A percentile compares a stretch with the other conserved stretches of the same genome.
phyloP scores from a whole-genome alignment of 2,329 filamentous ascomycete species.

The Chaetomium olivaceum region DNA sequence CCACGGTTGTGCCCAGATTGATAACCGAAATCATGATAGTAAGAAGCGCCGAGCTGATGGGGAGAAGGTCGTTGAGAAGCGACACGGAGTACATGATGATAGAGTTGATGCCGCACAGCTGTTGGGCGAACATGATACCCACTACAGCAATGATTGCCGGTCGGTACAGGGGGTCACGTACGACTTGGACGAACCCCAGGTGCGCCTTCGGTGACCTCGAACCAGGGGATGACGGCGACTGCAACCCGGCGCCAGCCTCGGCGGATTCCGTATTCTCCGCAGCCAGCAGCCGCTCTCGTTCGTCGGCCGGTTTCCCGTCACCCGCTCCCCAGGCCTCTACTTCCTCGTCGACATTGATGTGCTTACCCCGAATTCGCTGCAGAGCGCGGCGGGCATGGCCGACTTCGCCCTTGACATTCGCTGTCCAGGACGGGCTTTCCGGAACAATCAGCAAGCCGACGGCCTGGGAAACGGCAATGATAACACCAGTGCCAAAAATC shows the following conservation, averaged over 20 bases:
- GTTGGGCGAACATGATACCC: conserved; percentile 89
- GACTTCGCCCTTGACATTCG: conserved; percentile 60
- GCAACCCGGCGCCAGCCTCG: conserved; percentile 32
- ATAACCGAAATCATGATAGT: conserved; percentile 85
- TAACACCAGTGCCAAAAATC: conserved; percentile 73
- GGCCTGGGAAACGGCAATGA: conserved; percentile 67
- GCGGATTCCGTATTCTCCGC: conserved; percentile 35
- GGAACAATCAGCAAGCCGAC: conserved; percentile 73
- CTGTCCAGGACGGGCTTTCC: conserved; percentile 87
- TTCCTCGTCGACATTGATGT: conserved; percentile 72
- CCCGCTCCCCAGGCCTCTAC: conserved; percentile 60
- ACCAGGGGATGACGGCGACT: conserved; percentile 27
- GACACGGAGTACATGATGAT: conserved; percentile 99
- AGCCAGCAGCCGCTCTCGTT: conserved; percentile 70
- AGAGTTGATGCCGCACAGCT: conserved; percentile 91
- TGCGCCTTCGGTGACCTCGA: conserved; percentile 36
- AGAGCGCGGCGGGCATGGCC: conserved; percentile 66
- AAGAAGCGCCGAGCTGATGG: conserved; percentile 76
- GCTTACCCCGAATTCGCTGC: conserved; percentile 71
- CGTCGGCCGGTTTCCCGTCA: conserved; percentile 50
- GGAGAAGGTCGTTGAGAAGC: conserved; percentile 77
- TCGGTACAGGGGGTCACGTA: conserved; percentile 66
- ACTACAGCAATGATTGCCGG: conserved; percentile 80
- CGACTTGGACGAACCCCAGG: conserved; percentile 64
- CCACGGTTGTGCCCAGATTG: conserved; percentile 80